Conservation (phyloP, 2,329 filamentous ascomycete genomes). For the Eutypa lata region DNA sequence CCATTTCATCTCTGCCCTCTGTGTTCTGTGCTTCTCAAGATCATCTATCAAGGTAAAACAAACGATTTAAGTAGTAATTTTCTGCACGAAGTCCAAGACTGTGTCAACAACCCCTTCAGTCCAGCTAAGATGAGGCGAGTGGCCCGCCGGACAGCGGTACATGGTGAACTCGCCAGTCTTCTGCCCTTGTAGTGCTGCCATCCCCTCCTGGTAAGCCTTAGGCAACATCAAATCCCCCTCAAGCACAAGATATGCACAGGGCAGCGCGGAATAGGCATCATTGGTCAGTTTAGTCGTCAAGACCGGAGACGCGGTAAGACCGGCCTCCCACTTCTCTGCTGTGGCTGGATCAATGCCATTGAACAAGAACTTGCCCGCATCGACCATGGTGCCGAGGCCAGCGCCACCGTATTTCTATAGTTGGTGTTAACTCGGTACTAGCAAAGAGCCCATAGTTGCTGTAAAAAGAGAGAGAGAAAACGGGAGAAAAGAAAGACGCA, state of each 20-base stretch:
- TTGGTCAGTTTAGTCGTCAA: conserved; percentile 26
- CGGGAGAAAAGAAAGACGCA: conserved; percentile 9
- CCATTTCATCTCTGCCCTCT: no score
- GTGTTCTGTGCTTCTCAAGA: no score
- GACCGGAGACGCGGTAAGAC: conserved; percentile 23
- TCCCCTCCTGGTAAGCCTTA: conserved; percentile 28
- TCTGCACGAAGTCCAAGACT: conserved; percentile 19
- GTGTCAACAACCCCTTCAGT: conserved; percentile 21
- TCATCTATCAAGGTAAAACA: no score
- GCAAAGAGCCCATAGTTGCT: no score
- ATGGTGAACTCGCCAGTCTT: conserved; percentile 23
- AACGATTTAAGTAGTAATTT: not conserved
- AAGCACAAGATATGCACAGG: conserved; percentile 30
- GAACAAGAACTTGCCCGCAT: conserved; percentile 26
- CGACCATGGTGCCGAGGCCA: conserved; percentile 20
- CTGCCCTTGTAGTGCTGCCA: conserved; percentile 22
- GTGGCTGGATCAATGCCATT: conserved; percentile 20
- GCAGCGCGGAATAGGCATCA: conserved; percentile 26
- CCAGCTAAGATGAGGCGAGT: conserved; percentile 32
- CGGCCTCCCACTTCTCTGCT: conserved; percentile 21
- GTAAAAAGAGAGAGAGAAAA: no score
- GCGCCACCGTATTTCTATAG: conserved; percentile 11
- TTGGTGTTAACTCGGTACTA: not conserved
- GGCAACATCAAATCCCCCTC: conserved; percentile 27
- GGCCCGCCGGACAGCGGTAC: conserved; percentile 23